Evolutionary conservation across 164 flowering plant genomes (phyloP).

Genomic region (Chimonanthus salicifolius): DNA sequence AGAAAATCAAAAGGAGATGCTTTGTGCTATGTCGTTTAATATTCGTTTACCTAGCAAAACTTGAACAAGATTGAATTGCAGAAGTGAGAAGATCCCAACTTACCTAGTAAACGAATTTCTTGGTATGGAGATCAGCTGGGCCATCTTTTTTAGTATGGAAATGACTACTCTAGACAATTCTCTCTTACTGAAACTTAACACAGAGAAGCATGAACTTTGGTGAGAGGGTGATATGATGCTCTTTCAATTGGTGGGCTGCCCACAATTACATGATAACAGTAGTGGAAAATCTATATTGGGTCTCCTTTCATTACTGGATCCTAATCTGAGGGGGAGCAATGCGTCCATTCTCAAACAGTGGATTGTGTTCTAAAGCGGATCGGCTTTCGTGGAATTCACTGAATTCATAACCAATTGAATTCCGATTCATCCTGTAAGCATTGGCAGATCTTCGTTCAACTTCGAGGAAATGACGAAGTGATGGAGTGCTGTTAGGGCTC

Average conservation of each 20-base stretch:
- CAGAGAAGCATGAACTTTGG: background rate
- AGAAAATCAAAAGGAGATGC: background rate
- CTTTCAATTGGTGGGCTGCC: conserved; percentile 24
- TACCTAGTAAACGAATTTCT: background rate
- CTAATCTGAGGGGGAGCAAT: conserved; percentile 51
- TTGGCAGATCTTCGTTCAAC: conserved; percentile 61
- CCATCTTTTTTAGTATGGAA: background rate
- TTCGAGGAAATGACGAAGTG: conserved; percentile 72
- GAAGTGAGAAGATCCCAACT: background rate
- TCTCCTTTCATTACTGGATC: conserved; percentile 21
- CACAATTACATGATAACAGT: conserved; percentile 42
- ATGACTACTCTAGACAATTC: conserved; percentile 4
- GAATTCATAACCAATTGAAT: conserved; percentile 27
- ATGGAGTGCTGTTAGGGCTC: conserved; percentile 29
- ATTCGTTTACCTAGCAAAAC: conserved; percentile 1
- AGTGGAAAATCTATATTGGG: conserved; percentile 21
- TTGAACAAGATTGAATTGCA: background rate
- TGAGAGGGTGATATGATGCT: background rate
- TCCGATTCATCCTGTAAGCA: conserved; percentile 28
- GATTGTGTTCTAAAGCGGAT: conserved; percentile 29
- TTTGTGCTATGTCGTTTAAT: background rate
- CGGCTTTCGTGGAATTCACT: conserved; percentile 29
- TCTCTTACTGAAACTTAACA: background rate
- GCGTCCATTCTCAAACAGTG: conserved; percentile 50
- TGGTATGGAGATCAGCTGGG: background rate